Evolutionary conservation across 2,329 filamentous ascomycete species (phyloP), one percentile per base, ranked within the genome.

Genomic region (Botrytis hyacinthi): DNA sequence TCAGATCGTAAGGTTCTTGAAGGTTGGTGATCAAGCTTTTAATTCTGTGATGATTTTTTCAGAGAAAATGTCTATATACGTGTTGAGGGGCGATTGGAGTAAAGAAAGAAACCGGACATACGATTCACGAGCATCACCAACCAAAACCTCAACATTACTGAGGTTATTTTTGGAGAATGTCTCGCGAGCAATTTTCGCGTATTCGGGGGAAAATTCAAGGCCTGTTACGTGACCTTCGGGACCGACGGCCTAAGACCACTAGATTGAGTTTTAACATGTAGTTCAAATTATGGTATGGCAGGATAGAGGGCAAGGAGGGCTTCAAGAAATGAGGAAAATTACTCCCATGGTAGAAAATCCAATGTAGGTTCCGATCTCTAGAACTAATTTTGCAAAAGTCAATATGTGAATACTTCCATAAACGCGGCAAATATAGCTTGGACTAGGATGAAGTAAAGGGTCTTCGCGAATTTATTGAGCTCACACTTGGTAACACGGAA

Each of bases 1-100:
- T 82, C 62, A 87, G 80, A 78, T 88, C 87, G 76, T 86, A 88
- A 6, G 87, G 85, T 76, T 84, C 79, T 51, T 79, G 73, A 73
- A 76, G 66, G 16, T 60, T 74, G n/a, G 35, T 8, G 14, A 70
- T 66, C 61, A 77, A 48, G 8, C 59, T 75, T 46, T 73, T 71
- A 14, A 78, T 69, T 20, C 76, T 77, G 48, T 18, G 60, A 29
- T 26, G 10, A n/a, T 32, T 26, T 20, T 80, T 78, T n/a, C n/a
- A 46, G 62, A 46, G 20, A 26, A 20, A 22, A 46, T n/a, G 12
- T 54, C 59, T 26, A 61, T 8, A n/a, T 32, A 12, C 22, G n/a
- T 46, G 40, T 16, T 29, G 37, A n/a, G 40, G 4, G 9, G 8
- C 26, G 16, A 37, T 8, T 40, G 29, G 48, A 35, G 8, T 10